phyloP scores from a whole-genome alignment of 1,139 yeast genomes.

The Pichia sp. region DNA sequence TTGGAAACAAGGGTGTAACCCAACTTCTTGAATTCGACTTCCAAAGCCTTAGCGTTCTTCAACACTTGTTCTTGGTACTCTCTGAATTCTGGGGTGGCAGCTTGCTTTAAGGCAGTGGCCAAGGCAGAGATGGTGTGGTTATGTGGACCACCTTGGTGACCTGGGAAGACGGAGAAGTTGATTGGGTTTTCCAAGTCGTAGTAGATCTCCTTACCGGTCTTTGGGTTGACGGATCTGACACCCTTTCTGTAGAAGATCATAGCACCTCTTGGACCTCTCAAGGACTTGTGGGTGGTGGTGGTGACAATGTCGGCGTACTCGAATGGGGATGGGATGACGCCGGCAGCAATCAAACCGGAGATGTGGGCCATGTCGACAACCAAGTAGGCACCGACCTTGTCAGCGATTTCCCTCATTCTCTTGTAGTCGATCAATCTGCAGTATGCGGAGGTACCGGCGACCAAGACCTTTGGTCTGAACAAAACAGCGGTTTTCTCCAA shows the following conservation, averaged over 20 bases:
- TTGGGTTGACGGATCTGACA: constrained; percentile 79
- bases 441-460: constrained; percentile 98
- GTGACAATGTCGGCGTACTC: constrained; percentile 96
- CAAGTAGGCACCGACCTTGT: constrained; percentile 91
- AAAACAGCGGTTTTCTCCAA: constrained; percentile 84
- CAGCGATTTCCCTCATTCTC: constrained; percentile 95
- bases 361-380: constrained; percentile 99
- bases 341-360: constrained; percentile 93
- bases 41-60: constrained; percentile 84
- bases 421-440: constrained; percentile 92
- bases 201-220: constrained; percentile 83
- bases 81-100: constrained; percentile 85
- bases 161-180: constrained; percentile 98
- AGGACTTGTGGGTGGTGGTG: constrained; percentile 95
- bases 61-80: constrained; percentile 86
- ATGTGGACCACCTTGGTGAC: constrained; percentile 99
- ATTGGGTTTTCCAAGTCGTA: constrained; percentile 93
- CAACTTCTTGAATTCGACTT: constrained; percentile 59
- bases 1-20: constrained; percentile 84
- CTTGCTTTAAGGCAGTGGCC: constrained; percentile 95
- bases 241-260: constrained; percentile 98
- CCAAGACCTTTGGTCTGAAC: constrained; percentile 91
- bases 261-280: constrained; percentile 99
- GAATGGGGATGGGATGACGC: constrained; percentile 94
- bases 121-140: constrained; percentile 97